Base-by-base conservation (phyloP, 2,329 filamentous ascomycete genomes). In the Colletotrichum spaethianum region DNA sequence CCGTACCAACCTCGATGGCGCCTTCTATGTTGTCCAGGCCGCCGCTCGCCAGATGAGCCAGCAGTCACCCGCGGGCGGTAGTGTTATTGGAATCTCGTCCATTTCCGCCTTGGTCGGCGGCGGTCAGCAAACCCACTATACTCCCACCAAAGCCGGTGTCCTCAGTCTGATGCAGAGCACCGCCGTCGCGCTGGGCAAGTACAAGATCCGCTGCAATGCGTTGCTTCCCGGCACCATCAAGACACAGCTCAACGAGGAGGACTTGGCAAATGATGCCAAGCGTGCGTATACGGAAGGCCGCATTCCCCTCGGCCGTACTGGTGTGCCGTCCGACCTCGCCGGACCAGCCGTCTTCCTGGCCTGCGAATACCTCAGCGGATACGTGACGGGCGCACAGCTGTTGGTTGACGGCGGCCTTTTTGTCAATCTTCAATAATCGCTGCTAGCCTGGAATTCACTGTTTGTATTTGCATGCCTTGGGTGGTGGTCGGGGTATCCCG, bases 401-500 rank as follows among this genome's bases (percentile, higher is more conserved):
- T 81, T 98, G 74, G 95, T 98, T 18, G 95, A 98, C 82, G 95
- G 95, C 14, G 95, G 95, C 0, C 81, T 96, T 73, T 98, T 96
- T 86, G 95, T 97, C 20, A 97, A 97, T 82, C 84, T 97, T 76
- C 94, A 96, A 82, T 96, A 82, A 80, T 56, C 64, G 70, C 40
- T 42, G 38, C 31, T 12, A 44, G 38, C 53, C 33, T 48, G 40
- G 36, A 6, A 16, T n/a, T 40, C 33, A 23, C 8, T 53, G 44
- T 23, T 38, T 60, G 8, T n/a, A 20, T 36, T 28, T 38, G 11
- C 28, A n/a, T 52, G 52, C 16, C 59, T 33, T 33, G 36, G 16
- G 55, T 44, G 26, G 31, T 26, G 1, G 48, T 57, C 31, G n/a
- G 55, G 36, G 42, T 31, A 53, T 55, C 48, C 63, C 57, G 26